Evolutionary conservation across 805 yeast species (phyloP).

Genomic region (Starmerella kuoi): DNA sequence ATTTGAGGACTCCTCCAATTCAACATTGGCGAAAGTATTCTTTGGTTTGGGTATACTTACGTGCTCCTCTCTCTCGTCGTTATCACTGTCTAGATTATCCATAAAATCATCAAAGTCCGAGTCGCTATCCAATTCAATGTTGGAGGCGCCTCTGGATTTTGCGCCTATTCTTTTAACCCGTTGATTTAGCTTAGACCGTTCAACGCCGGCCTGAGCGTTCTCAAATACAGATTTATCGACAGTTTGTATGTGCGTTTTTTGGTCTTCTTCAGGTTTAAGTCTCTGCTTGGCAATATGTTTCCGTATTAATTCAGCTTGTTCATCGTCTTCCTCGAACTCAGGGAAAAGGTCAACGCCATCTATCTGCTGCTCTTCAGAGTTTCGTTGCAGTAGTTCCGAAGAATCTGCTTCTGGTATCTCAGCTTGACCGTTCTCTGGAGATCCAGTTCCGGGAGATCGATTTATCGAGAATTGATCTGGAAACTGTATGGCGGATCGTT

Average conservation of each 20-base stretch:
- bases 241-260: not conserved
- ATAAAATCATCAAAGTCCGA: constrained; percentile 22
- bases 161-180: constrained; percentile 12
- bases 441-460: too few species aligned
- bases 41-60: too few species aligned
- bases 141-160: constrained; percentile 4
- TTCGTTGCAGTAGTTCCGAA: not conserved
- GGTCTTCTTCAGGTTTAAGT: not conserved
- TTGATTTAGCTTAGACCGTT: constrained; percentile 14
- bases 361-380: not conserved
- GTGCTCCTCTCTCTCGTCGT: not conserved
- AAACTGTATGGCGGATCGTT: too few species aligned
- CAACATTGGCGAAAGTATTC: too few species aligned
- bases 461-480: too few species aligned
- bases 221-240: constrained; percentile 10
- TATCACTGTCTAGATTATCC: constrained; percentile 11
- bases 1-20: too few species aligned
- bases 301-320: constrained; percentile 1
- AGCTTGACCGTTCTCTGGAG: too few species aligned
- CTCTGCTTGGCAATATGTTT: not conserved
- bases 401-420: too few species aligned
- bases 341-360: not conserved
- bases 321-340: constrained; percentile 7
- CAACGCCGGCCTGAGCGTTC: constrained; percentile 15
- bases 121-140: constrained; percentile 17